A percentile compares a stretch with the other conserved stretches of the same genome.
Evolutionary conservation across 2,329 filamentous ascomycete genomes (phyloP).

Genomic region (Fusarium multiceps): DNA sequence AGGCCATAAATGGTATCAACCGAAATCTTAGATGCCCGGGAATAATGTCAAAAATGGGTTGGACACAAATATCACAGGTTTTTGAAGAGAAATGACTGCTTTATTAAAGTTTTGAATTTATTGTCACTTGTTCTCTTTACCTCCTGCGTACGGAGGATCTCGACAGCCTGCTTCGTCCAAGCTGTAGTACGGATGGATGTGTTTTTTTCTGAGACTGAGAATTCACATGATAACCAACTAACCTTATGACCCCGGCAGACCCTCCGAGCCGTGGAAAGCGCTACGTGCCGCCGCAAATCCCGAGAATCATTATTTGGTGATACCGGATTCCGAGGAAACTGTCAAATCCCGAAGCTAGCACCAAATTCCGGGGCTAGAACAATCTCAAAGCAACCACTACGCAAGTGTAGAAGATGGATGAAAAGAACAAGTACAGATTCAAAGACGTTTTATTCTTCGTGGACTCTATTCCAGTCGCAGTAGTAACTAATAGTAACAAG

Average conservation of each 20-base stretch:
- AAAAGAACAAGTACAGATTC: neutral
- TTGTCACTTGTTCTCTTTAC: neutral
- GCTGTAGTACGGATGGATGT: neutral
- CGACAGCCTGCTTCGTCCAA: neutral
- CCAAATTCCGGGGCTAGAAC: slow-evolving; percentile 6
- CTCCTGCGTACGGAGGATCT: neutral
- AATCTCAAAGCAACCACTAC: neutral
- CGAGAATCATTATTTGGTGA: neutral
- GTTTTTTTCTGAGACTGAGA: neutral
- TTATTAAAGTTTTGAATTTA: neutral
- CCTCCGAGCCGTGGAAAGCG: neutral
- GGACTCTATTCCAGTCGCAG: slow-evolving; percentile 3
- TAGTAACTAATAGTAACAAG: slow-evolving; percentile 2
- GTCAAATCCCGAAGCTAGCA: neutral
- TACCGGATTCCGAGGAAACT: slow-evolving; percentile 1
- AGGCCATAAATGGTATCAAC: no score
- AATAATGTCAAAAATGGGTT: no score
- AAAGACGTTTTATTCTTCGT: slow-evolving; percentile 16
- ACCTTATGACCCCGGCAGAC: neutral
- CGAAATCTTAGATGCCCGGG: no score
- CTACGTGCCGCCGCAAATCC: neutral
- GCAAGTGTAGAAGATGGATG: neutral
- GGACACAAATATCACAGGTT: no score
- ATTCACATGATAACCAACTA: neutral
- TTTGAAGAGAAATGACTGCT: no score